phyloP scores from a whole-genome alignment of 1,284 basidiomycete genomes.

The Crucibulum parvulum region DNA sequence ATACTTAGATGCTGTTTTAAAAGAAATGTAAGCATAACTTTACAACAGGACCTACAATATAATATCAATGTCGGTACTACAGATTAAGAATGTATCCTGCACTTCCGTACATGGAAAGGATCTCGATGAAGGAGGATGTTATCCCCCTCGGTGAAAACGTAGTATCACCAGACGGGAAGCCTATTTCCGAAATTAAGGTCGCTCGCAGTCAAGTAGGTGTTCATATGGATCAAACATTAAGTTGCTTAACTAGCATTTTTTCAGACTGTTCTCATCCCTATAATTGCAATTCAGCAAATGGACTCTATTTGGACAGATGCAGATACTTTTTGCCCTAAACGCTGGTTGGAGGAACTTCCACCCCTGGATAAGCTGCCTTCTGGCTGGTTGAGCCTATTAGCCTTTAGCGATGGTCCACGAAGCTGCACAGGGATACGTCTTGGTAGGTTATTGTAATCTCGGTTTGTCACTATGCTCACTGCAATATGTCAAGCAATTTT shows the following conservation, averaged over 20 bases:
- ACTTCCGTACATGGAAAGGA: constrained; percentile 37
- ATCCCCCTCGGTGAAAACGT: constrained; percentile 39
- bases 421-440: constrained; percentile 38
- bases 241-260: background rate
- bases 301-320: constrained; percentile 33
- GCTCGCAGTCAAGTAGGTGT: background rate
- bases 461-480: background rate
- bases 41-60: background rate
- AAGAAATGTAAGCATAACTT: constrained; percentile 14
- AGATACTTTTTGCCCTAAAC: constrained; percentile 37
- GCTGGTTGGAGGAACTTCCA: constrained; percentile 31
- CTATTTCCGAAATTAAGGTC: constrained; percentile 4
- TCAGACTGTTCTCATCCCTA: constrained; percentile 17
- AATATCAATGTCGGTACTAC: constrained; percentile 23
- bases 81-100: constrained; percentile 41
- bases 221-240: background rate
- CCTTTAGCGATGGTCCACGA: constrained; percentile 42
- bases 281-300: constrained; percentile 6
- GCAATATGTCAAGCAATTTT: constrained; percentile 4
- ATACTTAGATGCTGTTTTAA: constrained; percentile 50
- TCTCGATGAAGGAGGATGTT: constrained; percentile 38
- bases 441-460: constrained; percentile 5
- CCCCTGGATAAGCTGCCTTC: constrained; percentile 24
- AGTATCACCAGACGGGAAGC: constrained; percentile 5
- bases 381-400: constrained; percentile 29